These are phyloP conservation scores for Cerrena zonata DNA, from an alignment of 1,284 basidiomycete species.

Conservation along the genomic window DNA sequence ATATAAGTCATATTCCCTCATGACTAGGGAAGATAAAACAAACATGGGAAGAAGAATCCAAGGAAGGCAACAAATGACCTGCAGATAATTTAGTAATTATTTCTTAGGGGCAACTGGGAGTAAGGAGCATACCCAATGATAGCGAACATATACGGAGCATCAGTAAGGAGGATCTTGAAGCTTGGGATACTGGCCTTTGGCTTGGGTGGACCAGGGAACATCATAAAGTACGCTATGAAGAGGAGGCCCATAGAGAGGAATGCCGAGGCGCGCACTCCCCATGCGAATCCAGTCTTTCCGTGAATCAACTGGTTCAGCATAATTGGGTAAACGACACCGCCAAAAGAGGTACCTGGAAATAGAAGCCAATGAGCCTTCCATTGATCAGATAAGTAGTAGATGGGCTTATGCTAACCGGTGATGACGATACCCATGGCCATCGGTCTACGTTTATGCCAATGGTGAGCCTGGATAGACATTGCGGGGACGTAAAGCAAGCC, in stretches of 20 bases:
- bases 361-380: not conserved
- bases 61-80: not conserved
- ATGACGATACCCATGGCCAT: conserved; percentile 42
- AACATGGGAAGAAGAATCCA: conserved; percentile 13
- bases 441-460: conserved; percentile 37
- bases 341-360: conserved; percentile 10
- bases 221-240: conserved; percentile 11
- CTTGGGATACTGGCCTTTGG: conserved; percentile 5
- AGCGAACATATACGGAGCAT: conserved; percentile 17
- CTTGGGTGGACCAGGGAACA: conserved; percentile 8
- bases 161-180: conserved; percentile 13
- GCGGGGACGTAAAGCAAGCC: conserved; percentile 39
- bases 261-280: conserved; percentile 28
- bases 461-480: conserved; percentile 38
- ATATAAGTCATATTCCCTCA: not conserved
- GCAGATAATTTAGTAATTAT: no score
- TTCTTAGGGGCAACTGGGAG: no score
- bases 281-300: conserved; percentile 35
- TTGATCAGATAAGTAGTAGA: not conserved
- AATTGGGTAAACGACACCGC: conserved; percentile 42
- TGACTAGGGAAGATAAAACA: not conserved
- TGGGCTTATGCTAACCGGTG: conserved; percentile 18
- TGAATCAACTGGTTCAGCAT: conserved; percentile 42
- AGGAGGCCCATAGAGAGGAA: conserved; percentile 12
- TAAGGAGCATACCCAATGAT: conserved; percentile 14